phyloP scores from a whole-genome alignment of 2,329 filamentous ascomycete genomes.

The Fusarium sp. region DNA sequence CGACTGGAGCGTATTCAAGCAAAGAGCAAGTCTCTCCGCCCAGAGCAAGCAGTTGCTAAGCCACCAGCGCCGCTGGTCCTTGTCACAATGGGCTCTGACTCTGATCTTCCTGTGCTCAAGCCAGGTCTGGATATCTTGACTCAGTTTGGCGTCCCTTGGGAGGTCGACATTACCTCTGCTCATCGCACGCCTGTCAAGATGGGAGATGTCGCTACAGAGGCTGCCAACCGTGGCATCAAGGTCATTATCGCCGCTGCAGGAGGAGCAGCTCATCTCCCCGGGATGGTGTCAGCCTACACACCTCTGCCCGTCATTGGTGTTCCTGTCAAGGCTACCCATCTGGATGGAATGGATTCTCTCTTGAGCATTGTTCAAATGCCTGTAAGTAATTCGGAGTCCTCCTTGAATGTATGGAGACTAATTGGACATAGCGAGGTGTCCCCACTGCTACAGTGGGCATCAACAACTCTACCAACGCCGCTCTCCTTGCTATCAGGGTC shows the following conservation, averaged over 20 bases:
- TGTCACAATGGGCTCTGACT: slow-evolving; percentile 87
- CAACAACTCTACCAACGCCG: slow-evolving; percentile 83
- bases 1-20: slow-evolving; percentile 64
- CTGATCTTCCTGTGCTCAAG: slow-evolving; percentile 75
- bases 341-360: slow-evolving; percentile 78
- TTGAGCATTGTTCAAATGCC: slow-evolving; percentile 84
- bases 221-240: slow-evolving; percentile 72
- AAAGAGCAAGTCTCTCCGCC: slow-evolving; percentile 53
- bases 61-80: slow-evolving; percentile 67
- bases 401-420: rapidly evolving
- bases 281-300: slow-evolving; percentile 79
- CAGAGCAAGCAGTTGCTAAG: slow-evolving; percentile 37
- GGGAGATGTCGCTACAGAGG: slow-evolving; percentile 72
- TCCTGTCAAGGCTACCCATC: slow-evolving; percentile 76
- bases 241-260: slow-evolving; percentile 82
- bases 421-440: slow-evolving; percentile 61
- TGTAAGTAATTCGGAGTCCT: background rate
- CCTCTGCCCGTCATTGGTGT: slow-evolving; percentile 81
- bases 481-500: slow-evolving; percentile 75
- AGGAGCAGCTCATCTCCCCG: slow-evolving; percentile 77
- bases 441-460: slow-evolving; percentile 82
- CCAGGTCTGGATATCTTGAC: slow-evolving; percentile 73
- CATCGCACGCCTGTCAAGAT: slow-evolving; percentile 79
- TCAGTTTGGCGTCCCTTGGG: slow-evolving; percentile 77
- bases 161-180: slow-evolving; percentile 81